Percentiles rank a stretch among this genome's conserved stretches.
These are phyloP conservation scores for Cyberlindnera mycetangii DNA, from an alignment of 805 yeast genomes.

Conservation along the genomic window DNA sequence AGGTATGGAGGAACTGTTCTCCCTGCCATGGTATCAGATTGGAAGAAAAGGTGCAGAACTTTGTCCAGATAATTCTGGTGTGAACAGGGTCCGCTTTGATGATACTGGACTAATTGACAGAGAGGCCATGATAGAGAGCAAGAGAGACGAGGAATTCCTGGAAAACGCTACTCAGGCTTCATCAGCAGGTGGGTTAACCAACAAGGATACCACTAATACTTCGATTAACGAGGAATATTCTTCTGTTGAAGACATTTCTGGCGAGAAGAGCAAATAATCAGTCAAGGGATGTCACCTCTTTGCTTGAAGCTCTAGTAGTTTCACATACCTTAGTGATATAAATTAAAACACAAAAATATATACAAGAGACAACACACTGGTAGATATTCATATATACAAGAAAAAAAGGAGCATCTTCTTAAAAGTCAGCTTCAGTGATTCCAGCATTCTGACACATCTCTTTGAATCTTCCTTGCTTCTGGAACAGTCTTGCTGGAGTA, in stretches of 20 bases:
- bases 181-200: slow-evolving; percentile 3
- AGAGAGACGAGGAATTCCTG: slow-evolving; percentile 13
- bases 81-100: slow-evolving; percentile 21
- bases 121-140: slow-evolving; percentile 7
- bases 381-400: neutral
- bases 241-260: neutral
- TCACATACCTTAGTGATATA: no score
- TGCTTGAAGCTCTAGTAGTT: no score
- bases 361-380: neutral
- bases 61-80: slow-evolving; percentile 48
- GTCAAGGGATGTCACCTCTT: no score
- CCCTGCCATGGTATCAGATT: slow-evolving; percentile 53
- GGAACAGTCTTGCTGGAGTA: slow-evolving; percentile 46
- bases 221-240: neutral
- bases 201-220: slow-evolving; percentile 9
- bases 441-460: slow-evolving; percentile 50
- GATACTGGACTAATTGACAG: slow-evolving; percentile 10
- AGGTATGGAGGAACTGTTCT: slow-evolving; percentile 34
- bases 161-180: slow-evolving; percentile 14
- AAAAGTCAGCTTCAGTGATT: slow-evolving; percentile 40
- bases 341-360: no score
- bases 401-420: neutral
- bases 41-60: slow-evolving; percentile 51
- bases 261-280: neutral
- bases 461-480: slow-evolving; percentile 42